Evolutionary conservation across 1,284 basidiomycete species (phyloP), one percentile per base, ranked within the genome.

Genomic region (Cryptococcus neoformans): DNA sequence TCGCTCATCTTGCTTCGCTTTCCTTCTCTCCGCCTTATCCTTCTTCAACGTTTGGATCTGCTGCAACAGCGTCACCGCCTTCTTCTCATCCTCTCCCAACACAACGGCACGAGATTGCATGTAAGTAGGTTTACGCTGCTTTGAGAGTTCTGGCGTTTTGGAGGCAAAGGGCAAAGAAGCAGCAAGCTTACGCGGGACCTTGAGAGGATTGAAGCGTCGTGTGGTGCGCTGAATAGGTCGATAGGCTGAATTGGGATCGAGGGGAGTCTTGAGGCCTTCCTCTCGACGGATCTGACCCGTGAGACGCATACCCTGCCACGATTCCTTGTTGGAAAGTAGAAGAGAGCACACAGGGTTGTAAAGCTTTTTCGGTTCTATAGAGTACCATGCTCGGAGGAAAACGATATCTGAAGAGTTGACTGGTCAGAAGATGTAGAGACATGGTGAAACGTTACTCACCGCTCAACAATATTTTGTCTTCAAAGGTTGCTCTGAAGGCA

Each of bases 311-410:
- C 94, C 95, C 44, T 83, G 77, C 92, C 93, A 96, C 40, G 79
- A 75, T 14, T 79, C 77, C 77, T 94, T 92, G 74, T 92, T 83
- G 28, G 87, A 84, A 6, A 92, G 80, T 0, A 99, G 82, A 8
- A 98, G 82, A 1, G 91, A 95, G 0, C 91, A 95, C 59, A 99
- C 92, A 0, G 96, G 91, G 72, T 96, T 98, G 81, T 98, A 99
- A 77, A 92, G 93, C 77, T 91, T 90, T 60, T 94, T 85, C 4
- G 95, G 96, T 71, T 93, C 86, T 55, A 99, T 87, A 17, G 92
- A 88, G 77, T 95, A 96, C 95, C 96, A 99, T 0, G 93, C 93
- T 21, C 96, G 84, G 9, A 99, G 81, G 81, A 99, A 98, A 55
- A 98, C 83, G 58, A 99, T 89, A 72, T 99, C 95, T 93, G 54